Evolutionary conservation across 495 filamentous ascomycete species (phyloP), one percentile per base, ranked within the genome.

Genomic region (Neurospora africana): DNA sequence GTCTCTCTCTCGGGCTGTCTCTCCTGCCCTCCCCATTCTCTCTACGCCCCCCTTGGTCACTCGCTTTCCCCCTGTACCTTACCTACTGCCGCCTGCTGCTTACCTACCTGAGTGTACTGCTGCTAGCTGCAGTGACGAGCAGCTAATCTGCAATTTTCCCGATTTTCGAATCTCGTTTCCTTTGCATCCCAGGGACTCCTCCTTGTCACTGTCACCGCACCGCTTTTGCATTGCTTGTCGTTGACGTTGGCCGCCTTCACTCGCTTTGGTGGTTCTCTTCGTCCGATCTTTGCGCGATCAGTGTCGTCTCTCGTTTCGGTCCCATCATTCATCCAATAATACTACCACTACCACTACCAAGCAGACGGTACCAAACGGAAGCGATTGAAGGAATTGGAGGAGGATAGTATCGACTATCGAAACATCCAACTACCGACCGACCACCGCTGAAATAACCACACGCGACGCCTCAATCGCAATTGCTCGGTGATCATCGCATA

Each of bases 201-300:
- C 53, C 27, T 65, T 65, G 44, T 53, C 44, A 27, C 44, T 58
- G 47, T 58, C 47, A 58, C 13, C 27, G 47, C 47, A 58, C 23
- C 47, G 47, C 47, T 27, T 27, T 58, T 44, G 68, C 69, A 53
- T 58, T 72, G 67, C 53, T 73, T 65, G 72, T 71, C 69, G 38
- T 44, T 72, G 74, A 61, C 40, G 44, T 47, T 76, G 72, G 73
- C 78, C 76, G 76, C 78, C 78, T 33, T 87, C 84, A 84, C 79
- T 86, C 84, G 85, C 80, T 87, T 79, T 83, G 81, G 82, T 82
- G 81, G 79, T 79, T 77, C 77, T 75, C 73, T 80, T 82, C 74
- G 68, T 78, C 76, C 81, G 78, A 77, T 82, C 81, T 76, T 79
- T 78, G 61, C 33, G 38, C 33, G 69, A 67, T 71, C 70, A 17